phyloP scores from a whole-genome alignment of 371 early-diverging fungal genomes.

The Saksenaea oblongispora region DNA sequence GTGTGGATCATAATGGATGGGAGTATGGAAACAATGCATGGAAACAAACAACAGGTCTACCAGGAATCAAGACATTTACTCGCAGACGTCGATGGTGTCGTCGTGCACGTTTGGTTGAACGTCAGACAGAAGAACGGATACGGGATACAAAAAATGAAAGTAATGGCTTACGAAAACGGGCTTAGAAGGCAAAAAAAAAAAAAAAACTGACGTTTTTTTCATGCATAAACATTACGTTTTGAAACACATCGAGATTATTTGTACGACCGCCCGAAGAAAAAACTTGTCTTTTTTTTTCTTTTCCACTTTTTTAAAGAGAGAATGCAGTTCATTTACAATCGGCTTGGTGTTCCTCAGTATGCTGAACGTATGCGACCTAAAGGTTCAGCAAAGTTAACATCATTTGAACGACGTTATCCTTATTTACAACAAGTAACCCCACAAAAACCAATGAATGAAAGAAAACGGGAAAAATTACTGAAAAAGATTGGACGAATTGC shows the following conservation, averaged over 20 bases:
- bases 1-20: slow-evolving; percentile 50
- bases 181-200: not conserved
- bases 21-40: slow-evolving; percentile 53
- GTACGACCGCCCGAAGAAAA: not conserved
- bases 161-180: slow-evolving; percentile 2
- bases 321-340: slow-evolving; percentile 31
- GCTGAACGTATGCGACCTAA: slow-evolving; percentile 24
- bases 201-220: too few relatives aligned
- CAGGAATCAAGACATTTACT: slow-evolving; percentile 47
- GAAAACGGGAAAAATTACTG: slow-evolving; percentile 23
- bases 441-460: slow-evolving; percentile 19
- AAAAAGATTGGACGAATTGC: slow-evolving; percentile 31
- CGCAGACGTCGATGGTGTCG: slow-evolving; percentile 49
- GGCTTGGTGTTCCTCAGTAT: slow-evolving; percentile 25
- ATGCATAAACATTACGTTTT: slow-evolving; percentile 3
- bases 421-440: slow-evolving; percentile 35
- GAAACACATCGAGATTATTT: not conserved
- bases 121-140: slow-evolving; percentile 10
- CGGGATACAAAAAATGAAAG: slow-evolving; percentile 6
- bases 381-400: slow-evolving; percentile 16
- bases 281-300: slow-evolving; percentile 3
- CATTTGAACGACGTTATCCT: slow-evolving; percentile 16
- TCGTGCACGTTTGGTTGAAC: slow-evolving; percentile 39
- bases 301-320: slow-evolving; percentile 2
- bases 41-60: slow-evolving; percentile 36